Conservation (phyloP, 2,329 filamentous ascomycete genomes). For the Fusarium begoniae region DNA sequence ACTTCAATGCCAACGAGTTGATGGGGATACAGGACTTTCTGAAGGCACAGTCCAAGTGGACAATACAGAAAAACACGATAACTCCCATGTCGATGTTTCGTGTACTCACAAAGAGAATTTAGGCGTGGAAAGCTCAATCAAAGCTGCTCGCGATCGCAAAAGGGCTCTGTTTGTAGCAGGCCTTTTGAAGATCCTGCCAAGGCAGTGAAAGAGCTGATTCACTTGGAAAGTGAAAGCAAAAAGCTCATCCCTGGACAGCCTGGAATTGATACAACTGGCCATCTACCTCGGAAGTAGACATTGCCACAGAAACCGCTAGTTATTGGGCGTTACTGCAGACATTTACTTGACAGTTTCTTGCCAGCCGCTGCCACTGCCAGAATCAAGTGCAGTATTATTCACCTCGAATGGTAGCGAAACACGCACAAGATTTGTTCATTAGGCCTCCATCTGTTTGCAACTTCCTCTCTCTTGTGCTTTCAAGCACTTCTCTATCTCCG, state of each 20-base stretch:
- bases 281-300: neutral
- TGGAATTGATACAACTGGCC: neutral
- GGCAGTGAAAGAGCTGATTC: slow-evolving; percentile 26
- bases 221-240: slow-evolving; percentile 4
- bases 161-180: slow-evolving; percentile 37
- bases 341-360: slow-evolving; percentile 16
- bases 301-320: neutral
- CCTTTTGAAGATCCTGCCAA: slow-evolving; percentile 37
- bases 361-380: slow-evolving; percentile 32
- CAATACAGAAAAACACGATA: neutral
- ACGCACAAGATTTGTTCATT: slow-evolving; percentile 1
- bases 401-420: neutral
- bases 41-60: slow-evolving; percentile 27
- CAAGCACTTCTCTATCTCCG: neutral
- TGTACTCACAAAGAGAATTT: neutral
- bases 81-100: neutral
- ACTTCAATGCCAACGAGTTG: slow-evolving; percentile 29
- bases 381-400: neutral
- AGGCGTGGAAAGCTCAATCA: slow-evolving; percentile 10
- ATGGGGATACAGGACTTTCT: slow-evolving; percentile 18
- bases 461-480: neutral
- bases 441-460: neutral
- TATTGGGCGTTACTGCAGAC: slow-evolving; percentile 3
- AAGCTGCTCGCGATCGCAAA: slow-evolving; percentile 37
- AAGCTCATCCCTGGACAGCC: slow-evolving; percentile 1